Base-by-base conservation (phyloP, 768 basidiomycete species). In the Saitozyma podzolica region DNA sequence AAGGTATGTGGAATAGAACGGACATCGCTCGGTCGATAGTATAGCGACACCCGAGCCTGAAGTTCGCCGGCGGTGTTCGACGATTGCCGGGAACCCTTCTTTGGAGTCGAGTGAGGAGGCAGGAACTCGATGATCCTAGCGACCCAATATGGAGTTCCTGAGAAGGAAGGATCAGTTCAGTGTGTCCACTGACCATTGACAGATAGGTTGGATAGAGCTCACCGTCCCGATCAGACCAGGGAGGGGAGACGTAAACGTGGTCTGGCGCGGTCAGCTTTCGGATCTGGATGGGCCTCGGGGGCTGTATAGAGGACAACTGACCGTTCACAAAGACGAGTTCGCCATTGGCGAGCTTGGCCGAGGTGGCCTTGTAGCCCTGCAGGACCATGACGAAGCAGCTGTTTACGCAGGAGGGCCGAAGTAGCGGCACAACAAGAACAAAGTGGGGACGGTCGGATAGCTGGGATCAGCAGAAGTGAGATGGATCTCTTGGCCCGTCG, bases 111-210 rank as follows among this genome's bases (percentile, higher is more conserved):
- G 88, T 88, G 78, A 88, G 91, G 88, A 41, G 89, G 89, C 16
- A 97, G 83, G 74, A 97, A 93, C 81, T 94, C 91, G 89, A 99
- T 95, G 82, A 99, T 91, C 71, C 95, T 88, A 54, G 90, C 94
- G 62, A 99, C 87, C 49, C 90, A 90, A 80, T 96, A 98, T 61
- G 96, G 94, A 64, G 92, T 92, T 16, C 77, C 79, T 75, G 52
- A 52, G 29, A 50, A 39, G 10, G 39, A 29, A 29, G 29, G 29
- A 29, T 29, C 2, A 29, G 29, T 29, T 53, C 56, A 62, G 58
- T 54, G 45, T 42, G 17, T 14, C 49, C 37, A 8, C 17, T 37
- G 9, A 19, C n/a, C 19, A 37, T 3, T 2, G 6, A 19, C 51
- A 29, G 47, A 19, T 20, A 16, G 29, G 51, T 8, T 11, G 17